Base-by-base conservation (phyloP, 129 eudicot genomes). In the Flaveria ramosissima region DNA sequence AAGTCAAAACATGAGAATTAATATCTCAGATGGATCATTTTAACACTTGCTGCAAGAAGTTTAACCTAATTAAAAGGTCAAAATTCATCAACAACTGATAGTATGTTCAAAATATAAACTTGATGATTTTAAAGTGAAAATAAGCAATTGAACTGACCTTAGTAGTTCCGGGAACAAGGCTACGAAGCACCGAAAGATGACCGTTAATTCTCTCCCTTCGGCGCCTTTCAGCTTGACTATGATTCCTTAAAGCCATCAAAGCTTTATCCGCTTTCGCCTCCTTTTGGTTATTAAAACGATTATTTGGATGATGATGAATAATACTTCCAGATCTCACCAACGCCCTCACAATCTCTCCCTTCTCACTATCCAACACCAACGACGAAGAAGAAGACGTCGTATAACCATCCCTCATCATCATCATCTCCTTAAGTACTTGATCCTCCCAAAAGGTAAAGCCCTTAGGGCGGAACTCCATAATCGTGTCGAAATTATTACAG, bases 151-250 rank as follows among this genome's bases (percentile, higher is more conserved):
- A 45, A 77, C 24, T 52, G 39, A 92, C 97, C 89, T 92, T 92
- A 36, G 66, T 72, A 13, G 91, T 77, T 50, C 81, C 89, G 1
- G 96, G 93, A 53, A 92, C 62, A 3, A 92, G 80, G 62, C 55
- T 85, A 16, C 98, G 83, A 20, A 92, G 94, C 21, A 86, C 84
- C 19, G 92, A 57, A 7, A 92, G 83, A 82, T 92, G 98, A 7
- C 83, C 90, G 41, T 92, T 92, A 48, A 92, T 92, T 26, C 96
- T 84, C 86, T 89, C 96, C 17, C 97, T 78, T 53, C 97, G 72
- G 11, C 96, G 82, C 81, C 96, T 83, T 78, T 92, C 97, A 0
- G 97, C 97, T 42, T 92, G 88, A 41, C 97, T 90, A 46, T 92
- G 98, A 78, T 86, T 92, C 79, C 90, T 85, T 76, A 92, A 64